Conservation (phyloP, 1,284 basidiomycete species). For the Cerrena zonata region DNA sequence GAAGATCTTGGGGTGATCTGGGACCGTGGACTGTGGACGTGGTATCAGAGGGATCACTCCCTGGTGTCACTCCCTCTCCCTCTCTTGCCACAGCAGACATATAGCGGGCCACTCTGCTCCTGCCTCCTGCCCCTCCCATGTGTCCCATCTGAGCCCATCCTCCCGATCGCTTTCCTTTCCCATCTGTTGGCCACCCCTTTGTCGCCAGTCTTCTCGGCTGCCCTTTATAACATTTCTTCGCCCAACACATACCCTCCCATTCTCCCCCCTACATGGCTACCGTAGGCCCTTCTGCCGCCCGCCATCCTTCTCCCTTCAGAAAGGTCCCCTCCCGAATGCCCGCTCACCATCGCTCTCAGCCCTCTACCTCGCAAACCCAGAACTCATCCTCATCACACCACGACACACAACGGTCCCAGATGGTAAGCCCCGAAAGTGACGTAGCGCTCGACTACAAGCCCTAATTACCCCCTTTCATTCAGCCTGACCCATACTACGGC, state of each 20-base stretch:
- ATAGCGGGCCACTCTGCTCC: too few relatives aligned
- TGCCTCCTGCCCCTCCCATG: too few relatives aligned
- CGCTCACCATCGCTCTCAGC: slow-evolving; percentile 5
- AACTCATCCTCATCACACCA: slow-evolving; percentile 11
- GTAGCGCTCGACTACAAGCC: not conserved
- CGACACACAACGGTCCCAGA: not conserved
- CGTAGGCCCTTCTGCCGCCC: slow-evolving; percentile 23
- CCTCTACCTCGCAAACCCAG: slow-evolving; percentile 13
- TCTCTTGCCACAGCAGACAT: too few relatives aligned
- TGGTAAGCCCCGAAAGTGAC: slow-evolving; percentile 2
- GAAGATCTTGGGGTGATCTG: too few relatives aligned
- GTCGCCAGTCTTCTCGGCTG: not conserved
- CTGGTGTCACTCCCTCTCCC: too few relatives aligned
- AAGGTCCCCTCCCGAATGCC: slow-evolving; percentile 19
- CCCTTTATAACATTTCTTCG: slow-evolving; percentile 6
- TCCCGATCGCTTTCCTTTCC: not conserved
- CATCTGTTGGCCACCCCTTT: not conserved
- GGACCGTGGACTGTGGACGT: too few relatives aligned
- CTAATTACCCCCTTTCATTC: slow-evolving; percentile 5
- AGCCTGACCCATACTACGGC: slow-evolving; percentile 70
- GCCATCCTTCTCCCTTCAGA: slow-evolving; percentile 29
- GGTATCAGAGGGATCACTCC: too few relatives aligned
- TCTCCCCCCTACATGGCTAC: slow-evolving; percentile 25
- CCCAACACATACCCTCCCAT: slow-evolving; percentile 10
- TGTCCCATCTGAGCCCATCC: too few relatives aligned